Evolutionary conservation across 805 yeast species (phyloP).

Genomic region (Cyberlindnera galapagoensis): DNA sequence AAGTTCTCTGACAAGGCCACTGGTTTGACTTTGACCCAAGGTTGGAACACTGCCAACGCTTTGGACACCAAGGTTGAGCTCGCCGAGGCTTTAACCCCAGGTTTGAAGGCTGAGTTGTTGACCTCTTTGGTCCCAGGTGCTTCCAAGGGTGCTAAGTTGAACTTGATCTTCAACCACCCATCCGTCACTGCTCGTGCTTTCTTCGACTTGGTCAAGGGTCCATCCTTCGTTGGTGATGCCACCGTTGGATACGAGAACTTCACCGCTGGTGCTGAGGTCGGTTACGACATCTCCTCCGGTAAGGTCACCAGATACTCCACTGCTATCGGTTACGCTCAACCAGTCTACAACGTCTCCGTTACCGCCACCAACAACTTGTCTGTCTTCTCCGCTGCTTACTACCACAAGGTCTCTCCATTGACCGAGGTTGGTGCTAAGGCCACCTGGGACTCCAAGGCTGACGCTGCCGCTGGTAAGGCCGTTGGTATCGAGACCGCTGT

Average conservation of each 20-base stretch:
- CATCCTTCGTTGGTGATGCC: constrained; percentile 90
- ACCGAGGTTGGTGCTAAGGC: constrained; percentile 99
- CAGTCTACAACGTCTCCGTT: constrained; percentile 74
- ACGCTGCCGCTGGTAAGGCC: constrained; percentile 61
- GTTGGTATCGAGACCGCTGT: constrained; percentile 95
- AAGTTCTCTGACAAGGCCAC: constrained; percentile 88
- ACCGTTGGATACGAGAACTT: constrained; percentile 94
- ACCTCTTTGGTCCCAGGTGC: constrained; percentile 84
- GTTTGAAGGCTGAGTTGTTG: constrained; percentile 87
- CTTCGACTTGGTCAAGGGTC: constrained; percentile 93
- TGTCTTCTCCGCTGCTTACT: constrained; percentile 91
- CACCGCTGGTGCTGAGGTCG: constrained; percentile 95
- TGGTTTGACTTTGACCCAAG: constrained; percentile 92
- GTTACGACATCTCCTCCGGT: constrained; percentile 92
- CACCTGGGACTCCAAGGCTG: constrained; percentile 77
- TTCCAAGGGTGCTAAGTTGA: constrained; percentile 81
- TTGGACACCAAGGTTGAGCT: constrained; percentile 91
- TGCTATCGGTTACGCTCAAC: constrained; percentile 88
- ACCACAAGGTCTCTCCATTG: constrained; percentile 86
- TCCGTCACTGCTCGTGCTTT: constrained; percentile 91
- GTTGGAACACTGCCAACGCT: constrained; percentile 93
- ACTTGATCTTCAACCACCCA: constrained; percentile 87
- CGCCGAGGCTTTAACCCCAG: constrained; percentile 87
- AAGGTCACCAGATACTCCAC: constrained; percentile 90
- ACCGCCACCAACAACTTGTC: constrained; percentile 81